These are phyloP conservation scores for Hirschioporus abietinus DNA, from an alignment of 768 basidiomycete genomes.

Conservation along the genomic window DNA sequence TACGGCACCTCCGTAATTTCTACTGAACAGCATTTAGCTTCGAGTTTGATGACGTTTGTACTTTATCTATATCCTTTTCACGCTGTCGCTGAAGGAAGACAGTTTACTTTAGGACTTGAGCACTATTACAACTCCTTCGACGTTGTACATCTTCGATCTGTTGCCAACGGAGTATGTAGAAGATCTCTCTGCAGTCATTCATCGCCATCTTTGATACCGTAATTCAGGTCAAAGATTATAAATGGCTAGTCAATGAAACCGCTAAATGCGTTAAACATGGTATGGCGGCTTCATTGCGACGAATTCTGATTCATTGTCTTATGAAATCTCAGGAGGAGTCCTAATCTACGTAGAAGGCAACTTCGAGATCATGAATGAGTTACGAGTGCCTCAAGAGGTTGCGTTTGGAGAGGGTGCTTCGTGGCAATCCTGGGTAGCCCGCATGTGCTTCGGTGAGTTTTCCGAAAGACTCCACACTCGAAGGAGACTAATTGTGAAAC, in stretches of 20 bases:
- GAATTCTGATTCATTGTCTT: not conserved
- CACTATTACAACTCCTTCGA: conserved; percentile 2
- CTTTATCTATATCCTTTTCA: not conserved
- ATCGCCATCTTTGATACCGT: not conserved
- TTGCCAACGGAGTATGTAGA: conserved; percentile 1
- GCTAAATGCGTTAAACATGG: conserved; percentile 2
- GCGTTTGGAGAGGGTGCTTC: not conserved
- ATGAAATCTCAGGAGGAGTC: not conserved
- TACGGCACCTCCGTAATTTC: not conserved
- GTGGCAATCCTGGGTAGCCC: conserved; percentile 2
- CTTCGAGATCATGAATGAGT: not conserved
- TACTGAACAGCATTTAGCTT: not conserved
- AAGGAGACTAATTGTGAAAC: not conserved
- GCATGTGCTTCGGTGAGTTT: not conserved
- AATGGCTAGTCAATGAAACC: conserved; percentile 1
- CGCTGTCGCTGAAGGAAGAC: not conserved
- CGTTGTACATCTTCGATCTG: not conserved
- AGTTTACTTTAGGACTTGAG: not conserved
- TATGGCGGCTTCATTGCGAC: not conserved
- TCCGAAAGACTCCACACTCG: not conserved
- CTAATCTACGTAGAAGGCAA: not conserved
- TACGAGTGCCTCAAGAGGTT: not conserved
- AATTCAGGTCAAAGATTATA: conserved; percentile 1
- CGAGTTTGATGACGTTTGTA: not conserved
- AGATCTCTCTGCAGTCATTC: not conserved